A percentile compares a stretch with the other conserved stretches of the same genome.
Evolutionary conservation across 2,329 filamentous ascomycete species (phyloP).

Genomic region (Ceratocystis destructans): DNA sequence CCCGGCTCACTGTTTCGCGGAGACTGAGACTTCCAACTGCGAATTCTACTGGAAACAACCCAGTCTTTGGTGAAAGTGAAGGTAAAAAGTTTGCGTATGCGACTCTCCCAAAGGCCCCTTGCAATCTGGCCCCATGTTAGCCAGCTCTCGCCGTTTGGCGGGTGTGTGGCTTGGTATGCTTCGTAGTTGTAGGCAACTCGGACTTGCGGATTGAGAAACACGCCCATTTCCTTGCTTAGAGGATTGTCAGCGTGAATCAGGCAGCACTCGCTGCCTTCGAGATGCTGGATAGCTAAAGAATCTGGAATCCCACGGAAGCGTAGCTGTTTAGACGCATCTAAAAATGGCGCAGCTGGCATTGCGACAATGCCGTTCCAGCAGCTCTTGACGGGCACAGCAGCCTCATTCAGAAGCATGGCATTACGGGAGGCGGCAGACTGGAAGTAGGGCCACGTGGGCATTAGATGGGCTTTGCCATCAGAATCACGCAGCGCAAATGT

Average conservation of each 20-base stretch:
- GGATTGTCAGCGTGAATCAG: conserved; percentile 62
- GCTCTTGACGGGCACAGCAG: conserved; percentile 34
- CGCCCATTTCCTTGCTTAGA: conserved; percentile 37
- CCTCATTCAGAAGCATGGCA: conserved; percentile 36
- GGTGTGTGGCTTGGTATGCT: conserved; percentile 39
- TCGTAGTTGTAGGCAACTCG: conserved; percentile 48
- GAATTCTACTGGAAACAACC: conserved; percentile 29
- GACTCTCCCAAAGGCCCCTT: conserved; percentile 45
- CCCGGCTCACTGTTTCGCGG: conserved; percentile 32
- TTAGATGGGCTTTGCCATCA: conserved; percentile 36
- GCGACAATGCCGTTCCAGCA: conserved; percentile 37
- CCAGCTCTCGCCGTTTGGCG: conserved; percentile 29
- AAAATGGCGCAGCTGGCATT: conserved; percentile 44
- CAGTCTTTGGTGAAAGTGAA: conserved; percentile 23
- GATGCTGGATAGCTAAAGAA: conserved; percentile 44
- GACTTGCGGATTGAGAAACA: conserved; percentile 57
- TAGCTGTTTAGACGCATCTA: conserved; percentile 30
- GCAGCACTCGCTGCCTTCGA: conserved; percentile 71
- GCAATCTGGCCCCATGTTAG: conserved; percentile 36
- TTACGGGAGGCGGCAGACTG: conserved; percentile 35
- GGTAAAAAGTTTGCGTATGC: conserved; percentile 34
- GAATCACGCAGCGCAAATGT: conserved; percentile 48
- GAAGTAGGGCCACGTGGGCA: conserved; percentile 48
- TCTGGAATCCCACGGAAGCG: conserved; percentile 53
- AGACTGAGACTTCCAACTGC: conserved; percentile 28